A percentile compares a stretch with the other conserved stretches of the same genome.
Conservation (phyloP, 805 yeast genomes). For the Grigorovia yakushimaensis region DNA sequence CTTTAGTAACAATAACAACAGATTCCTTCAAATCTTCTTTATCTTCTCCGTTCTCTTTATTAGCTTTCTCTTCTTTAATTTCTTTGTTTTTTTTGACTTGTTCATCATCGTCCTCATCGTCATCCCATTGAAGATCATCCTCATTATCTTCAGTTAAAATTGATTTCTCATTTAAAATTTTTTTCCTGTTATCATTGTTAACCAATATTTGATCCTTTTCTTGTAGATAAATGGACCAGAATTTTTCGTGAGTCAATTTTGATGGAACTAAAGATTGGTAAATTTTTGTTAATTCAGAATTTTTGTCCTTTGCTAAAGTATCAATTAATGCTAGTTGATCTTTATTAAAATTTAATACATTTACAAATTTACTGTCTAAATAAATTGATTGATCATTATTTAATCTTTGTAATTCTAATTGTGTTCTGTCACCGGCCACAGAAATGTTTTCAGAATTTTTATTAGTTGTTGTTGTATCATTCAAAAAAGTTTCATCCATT, state of each 20-base stretch:
- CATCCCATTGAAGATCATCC: conserved; percentile 11
- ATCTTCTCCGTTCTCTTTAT: background rate
- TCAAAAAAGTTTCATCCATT: conserved; percentile 2
- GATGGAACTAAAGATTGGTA: conserved; percentile 63
- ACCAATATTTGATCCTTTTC: conserved; percentile 43
- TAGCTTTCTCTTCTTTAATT: conserved; percentile 3
- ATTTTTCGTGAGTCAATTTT: conserved; percentile 44
- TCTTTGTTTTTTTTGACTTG: background rate
- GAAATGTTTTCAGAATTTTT: conserved; percentile 24
- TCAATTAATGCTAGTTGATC: conserved; percentile 43
- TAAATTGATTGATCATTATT: conserved; percentile 42
- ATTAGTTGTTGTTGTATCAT: conserved; percentile 19
- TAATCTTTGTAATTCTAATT: conserved; percentile 49
- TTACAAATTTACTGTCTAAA: conserved; percentile 22
- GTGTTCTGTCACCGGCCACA: conserved; percentile 45
- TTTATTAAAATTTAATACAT: conserved; percentile 32
- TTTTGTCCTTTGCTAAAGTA: conserved; percentile 39
- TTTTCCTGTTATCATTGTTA: conserved; percentile 58
- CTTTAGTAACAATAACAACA: conserved; percentile 11
- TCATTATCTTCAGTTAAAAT: conserved; percentile 30
- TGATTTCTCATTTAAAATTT: conserved; percentile 38
- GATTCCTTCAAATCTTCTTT: conserved; percentile 6
- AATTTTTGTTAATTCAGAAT: conserved; percentile 35
- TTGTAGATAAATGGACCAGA: conserved; percentile 68
- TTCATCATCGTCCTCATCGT: conserved; percentile 14